Percentiles rank a stretch among this genome's conserved stretches.
These are phyloP conservation scores for Jasminum sambac DNA, from an alignment of 257 asterid species.

Conservation along the genomic window DNA sequence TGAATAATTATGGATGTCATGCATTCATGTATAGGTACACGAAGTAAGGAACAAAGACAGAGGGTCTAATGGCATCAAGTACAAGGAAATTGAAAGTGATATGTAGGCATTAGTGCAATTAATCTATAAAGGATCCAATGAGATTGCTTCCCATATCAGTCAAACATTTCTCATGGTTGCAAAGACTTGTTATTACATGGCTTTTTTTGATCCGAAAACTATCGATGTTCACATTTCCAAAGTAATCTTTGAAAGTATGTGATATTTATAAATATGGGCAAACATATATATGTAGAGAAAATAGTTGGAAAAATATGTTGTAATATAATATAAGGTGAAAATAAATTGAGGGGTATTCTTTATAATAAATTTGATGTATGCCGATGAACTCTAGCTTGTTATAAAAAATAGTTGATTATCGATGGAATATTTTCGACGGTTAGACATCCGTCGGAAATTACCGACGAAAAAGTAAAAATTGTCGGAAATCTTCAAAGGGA, in stretches of 20 bases:
- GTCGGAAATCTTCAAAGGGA: too few species aligned
- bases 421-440: too few species aligned
- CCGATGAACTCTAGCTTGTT: too few species aligned
- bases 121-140: conserved; percentile 27
- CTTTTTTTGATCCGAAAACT: conserved; percentile 25
- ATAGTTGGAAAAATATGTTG: too few species aligned
- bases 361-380: too few species aligned
- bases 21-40: conserved; percentile 1
- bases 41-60: background rate
- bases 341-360: too few species aligned
- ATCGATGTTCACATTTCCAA: conserved; percentile 33
- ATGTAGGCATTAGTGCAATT: conserved; percentile 34
- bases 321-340: too few species aligned
- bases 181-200: conserved; percentile 33
- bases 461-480: too few species aligned
- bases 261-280: background rate
- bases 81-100: conserved; percentile 27
- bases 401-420: too few species aligned
- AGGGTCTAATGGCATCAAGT: background rate
- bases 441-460: too few species aligned
- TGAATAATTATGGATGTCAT: background rate
- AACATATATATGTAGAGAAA: too few species aligned
- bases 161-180: conserved; percentile 42
- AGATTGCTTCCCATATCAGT: conserved; percentile 28
- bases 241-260: conserved; percentile 30